Percentiles rank a stretch among this genome's conserved stretches.
phyloP scores from a whole-genome alignment of 2,329 filamentous ascomycete species.

The Aspergillus sp. region DNA sequence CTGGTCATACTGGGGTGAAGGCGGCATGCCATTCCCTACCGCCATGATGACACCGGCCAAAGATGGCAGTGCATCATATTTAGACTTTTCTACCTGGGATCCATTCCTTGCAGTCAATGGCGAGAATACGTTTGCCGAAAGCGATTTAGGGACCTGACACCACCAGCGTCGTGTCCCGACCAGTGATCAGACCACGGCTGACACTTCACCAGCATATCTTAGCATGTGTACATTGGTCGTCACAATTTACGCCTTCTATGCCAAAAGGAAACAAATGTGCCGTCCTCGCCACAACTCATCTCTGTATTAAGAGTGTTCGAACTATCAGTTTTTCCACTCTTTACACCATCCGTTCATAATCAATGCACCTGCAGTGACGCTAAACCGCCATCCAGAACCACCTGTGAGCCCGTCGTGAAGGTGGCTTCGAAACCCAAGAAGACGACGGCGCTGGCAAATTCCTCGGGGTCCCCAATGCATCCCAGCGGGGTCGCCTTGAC shows the following conservation, averaged over 20 bases:
- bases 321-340: background rate
- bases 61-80: background rate
- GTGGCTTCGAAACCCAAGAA: conserved; percentile 13
- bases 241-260: no score
- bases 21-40: background rate
- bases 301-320: background rate
- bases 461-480: conserved; percentile 4
- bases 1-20: background rate
- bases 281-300: no score
- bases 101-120: background rate
- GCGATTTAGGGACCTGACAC: background rate
- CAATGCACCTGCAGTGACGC: conserved; percentile 1
- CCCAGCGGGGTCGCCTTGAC: conserved; percentile 5
- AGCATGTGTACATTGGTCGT: no score
- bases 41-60: background rate
- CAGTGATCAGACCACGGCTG: background rate
- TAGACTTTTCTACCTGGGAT: background rate
- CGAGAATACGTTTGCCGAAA: background rate
- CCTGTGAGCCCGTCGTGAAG: conserved; percentile 10
- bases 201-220: no score
- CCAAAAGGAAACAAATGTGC: no score
- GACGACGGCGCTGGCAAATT: conserved; percentile 6
- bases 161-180: background rate
- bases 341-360: background rate
- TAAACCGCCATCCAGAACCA: conserved; percentile 11